Percentiles rank a stretch among this genome's conserved stretches.
These are phyloP conservation scores for Niebla homalea DNA, from an alignment of 495 filamentous ascomycete species.

Conservation along the genomic window DNA sequence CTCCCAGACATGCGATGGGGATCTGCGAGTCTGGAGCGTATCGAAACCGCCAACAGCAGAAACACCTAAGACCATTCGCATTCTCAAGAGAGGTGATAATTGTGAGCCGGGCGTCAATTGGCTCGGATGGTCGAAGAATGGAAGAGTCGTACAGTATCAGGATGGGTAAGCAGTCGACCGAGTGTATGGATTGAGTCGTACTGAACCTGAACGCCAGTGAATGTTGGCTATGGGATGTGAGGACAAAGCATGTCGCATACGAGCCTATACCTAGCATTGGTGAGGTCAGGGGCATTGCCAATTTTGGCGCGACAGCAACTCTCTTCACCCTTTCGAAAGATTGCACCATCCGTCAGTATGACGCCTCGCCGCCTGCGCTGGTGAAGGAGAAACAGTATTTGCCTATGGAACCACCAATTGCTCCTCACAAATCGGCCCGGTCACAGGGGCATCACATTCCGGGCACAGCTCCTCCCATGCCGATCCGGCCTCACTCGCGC, in stretches of 20 bases:
- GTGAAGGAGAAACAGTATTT: constrained; percentile 75
- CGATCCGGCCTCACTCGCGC: constrained; percentile 3
- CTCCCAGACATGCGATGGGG: constrained; percentile 80
- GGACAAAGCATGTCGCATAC: constrained; percentile 86
- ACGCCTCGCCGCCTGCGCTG: constrained; percentile 69
- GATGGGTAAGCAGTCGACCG: constrained; percentile 57
- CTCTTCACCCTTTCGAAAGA: constrained; percentile 85
- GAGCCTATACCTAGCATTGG: constrained; percentile 78
- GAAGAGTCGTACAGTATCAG: constrained; percentile 81
- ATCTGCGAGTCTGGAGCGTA: constrained; percentile 93
- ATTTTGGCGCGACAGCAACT: constrained; percentile 80
- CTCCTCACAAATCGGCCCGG: constrained; percentile 16
- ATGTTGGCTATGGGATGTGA: constrained; percentile 90
- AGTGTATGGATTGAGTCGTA: neutral
- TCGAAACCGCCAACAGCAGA: constrained; percentile 67
- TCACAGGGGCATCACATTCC: constrained; percentile 9
- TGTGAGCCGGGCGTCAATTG: constrained; percentile 71
- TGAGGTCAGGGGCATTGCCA: constrained; percentile 64
- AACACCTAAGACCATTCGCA: constrained; percentile 71
- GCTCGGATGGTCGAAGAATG: constrained; percentile 98
- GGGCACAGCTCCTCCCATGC: constrained; percentile 16
- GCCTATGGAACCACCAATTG: constrained; percentile 58
- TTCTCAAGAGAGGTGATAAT: constrained; percentile 68
- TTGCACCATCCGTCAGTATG: constrained; percentile 86
- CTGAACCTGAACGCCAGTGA: constrained; percentile 42